Conservation (phyloP, 257 asterid species). For the Fraxinus quadrangulata region DNA sequence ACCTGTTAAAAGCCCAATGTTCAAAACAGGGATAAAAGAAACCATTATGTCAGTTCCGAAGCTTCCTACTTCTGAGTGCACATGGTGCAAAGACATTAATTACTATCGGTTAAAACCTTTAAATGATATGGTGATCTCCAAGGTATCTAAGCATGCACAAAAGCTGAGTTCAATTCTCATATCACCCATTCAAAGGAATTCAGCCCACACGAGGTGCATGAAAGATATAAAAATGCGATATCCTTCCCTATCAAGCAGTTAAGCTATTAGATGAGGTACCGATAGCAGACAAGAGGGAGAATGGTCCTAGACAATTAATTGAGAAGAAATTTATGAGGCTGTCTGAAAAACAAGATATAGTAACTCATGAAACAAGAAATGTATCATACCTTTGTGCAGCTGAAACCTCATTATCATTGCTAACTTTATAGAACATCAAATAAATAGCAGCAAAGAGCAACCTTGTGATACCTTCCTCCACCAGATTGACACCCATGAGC, state of each 20-base stretch:
- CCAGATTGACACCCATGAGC: slow-evolving; percentile 75
- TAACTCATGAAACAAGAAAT: slow-evolving; percentile 20
- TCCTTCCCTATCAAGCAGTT: slow-evolving; percentile 3
- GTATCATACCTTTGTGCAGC: slow-evolving; percentile 83
- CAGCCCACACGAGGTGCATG: background rate
- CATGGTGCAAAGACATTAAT: background rate
- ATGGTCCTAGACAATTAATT: slow-evolving; percentile 4
- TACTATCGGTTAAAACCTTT: background rate
- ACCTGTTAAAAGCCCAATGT: background rate
- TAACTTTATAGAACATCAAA: slow-evolving; percentile 65
- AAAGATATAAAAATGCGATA: background rate
- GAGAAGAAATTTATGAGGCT: background rate
- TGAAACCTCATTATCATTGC: slow-evolving; percentile 71
- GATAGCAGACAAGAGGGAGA: background rate
- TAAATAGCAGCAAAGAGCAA: slow-evolving; percentile 79
- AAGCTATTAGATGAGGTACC: background rate
- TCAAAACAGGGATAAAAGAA: background rate
- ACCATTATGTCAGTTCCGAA: background rate
- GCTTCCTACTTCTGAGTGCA: background rate
- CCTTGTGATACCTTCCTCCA: slow-evolving; percentile 89
- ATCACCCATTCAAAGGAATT: background rate
- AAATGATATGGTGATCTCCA: background rate
- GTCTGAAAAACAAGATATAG: background rate
- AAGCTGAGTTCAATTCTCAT: background rate
- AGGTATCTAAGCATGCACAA: background rate